A percentile compares a stretch with the other conserved stretches of the same genome.
Conservation (phyloP, 768 basidiomycete genomes). For the Filobasidium wieringae region DNA sequence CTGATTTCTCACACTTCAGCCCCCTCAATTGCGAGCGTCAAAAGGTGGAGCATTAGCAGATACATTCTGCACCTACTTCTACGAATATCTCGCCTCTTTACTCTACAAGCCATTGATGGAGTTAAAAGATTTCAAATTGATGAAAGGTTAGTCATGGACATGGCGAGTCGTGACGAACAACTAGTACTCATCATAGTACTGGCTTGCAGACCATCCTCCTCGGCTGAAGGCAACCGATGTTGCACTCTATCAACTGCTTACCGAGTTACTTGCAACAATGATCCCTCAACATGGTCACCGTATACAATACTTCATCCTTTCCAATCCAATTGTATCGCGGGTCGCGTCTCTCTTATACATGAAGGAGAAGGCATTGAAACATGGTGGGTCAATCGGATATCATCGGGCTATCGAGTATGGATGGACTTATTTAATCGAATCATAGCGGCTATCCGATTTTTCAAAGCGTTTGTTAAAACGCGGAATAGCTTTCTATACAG, state of each 20-base stretch:
- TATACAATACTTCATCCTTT: conserved; percentile 78
- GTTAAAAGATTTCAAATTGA: conserved; percentile 56
- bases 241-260: conserved; percentile 75
- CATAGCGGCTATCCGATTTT: conserved; percentile 80
- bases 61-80: conserved; percentile 84
- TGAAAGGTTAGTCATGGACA: conserved; percentile 45
- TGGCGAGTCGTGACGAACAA: neutral
- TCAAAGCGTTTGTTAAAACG: conserved; percentile 69
- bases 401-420: too few species aligned
- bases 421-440: conserved; percentile 14
- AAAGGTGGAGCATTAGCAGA: conserved; percentile 73
- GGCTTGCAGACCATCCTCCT: conserved; percentile 3
- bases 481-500: conserved; percentile 53
- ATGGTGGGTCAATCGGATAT: conserved; percentile 52
- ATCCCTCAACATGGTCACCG: conserved; percentile 80
- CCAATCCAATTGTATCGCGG: conserved; percentile 60
- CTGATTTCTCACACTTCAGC: conserved; percentile 3
- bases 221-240: conserved; percentile 53
- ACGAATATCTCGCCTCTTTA: conserved; percentile 61
- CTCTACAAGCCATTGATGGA: conserved; percentile 69
- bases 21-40: conserved; percentile 19
- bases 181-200: neutral
- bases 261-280: conserved; percentile 82
- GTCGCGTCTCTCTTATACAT: conserved; percentile 66
- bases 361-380: conserved; percentile 81